A percentile compares a stretch with the other conserved stretches of the same genome.
phyloP scores from a whole-genome alignment of 2,329 filamentous ascomycete genomes.

The Aulographum hederae region DNA sequence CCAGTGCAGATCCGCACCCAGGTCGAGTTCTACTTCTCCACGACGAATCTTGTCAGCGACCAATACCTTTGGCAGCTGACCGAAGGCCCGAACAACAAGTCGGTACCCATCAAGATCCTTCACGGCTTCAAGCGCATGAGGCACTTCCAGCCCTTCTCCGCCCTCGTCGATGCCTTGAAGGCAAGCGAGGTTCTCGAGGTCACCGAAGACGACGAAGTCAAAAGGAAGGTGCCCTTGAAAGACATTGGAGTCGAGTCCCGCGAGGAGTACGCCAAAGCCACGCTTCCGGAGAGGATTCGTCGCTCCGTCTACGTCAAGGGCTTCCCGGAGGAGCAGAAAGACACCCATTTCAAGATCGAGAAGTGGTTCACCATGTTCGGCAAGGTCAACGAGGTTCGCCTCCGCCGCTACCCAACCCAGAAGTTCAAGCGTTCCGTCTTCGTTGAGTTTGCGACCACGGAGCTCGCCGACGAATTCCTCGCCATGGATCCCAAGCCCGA shows the following conservation, averaged over 20 bases:
- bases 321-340: constrained; percentile 68
- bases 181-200: constrained; percentile 58
- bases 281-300: too few relatives aligned
- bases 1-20: constrained; percentile 68
- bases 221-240: constrained; percentile 53
- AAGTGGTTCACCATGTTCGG: constrained; percentile 74
- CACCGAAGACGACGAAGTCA: constrained; percentile 35
- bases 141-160: constrained; percentile 74
- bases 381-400: constrained; percentile 62
- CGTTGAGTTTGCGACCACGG: constrained; percentile 72
- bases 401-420: constrained; percentile 55
- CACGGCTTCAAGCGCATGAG: constrained; percentile 91
- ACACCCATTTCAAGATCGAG: constrained; percentile 86
- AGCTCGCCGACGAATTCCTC: constrained; percentile 65
- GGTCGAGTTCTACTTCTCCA: constrained; percentile 94
- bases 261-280: constrained; percentile 36
- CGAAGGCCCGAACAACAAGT: constrained; percentile 62
- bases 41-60: constrained; percentile 77
- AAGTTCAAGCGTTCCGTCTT: constrained; percentile 94
- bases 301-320: constrained; percentile 84
- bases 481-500: constrained; percentile 61
- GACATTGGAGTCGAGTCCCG: constrained; percentile 21
- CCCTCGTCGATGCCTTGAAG: constrained; percentile 67
- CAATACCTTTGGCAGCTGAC: constrained; percentile 69
- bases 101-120: constrained; percentile 61